A percentile compares a stretch with the other conserved stretches of the same genome.
These are phyloP conservation scores for Cardiosporidium cionae DNA, from an alignment of 169 alveolate species.

Conservation along the genomic window DNA sequence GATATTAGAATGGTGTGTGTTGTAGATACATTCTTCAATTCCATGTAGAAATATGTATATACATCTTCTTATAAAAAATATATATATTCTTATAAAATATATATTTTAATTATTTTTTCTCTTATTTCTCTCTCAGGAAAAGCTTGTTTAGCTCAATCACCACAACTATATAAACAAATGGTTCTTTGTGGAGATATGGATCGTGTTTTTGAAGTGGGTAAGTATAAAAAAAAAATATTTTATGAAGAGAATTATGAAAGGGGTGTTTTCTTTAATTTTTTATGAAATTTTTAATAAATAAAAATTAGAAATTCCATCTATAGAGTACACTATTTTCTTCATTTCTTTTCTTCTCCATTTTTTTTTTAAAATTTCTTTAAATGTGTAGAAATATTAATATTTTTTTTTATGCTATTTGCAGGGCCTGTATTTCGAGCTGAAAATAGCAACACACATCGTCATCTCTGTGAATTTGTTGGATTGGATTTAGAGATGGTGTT, in stretches of 20 bases:
- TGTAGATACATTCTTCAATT: too few species aligned
- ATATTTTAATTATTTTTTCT: neutral
- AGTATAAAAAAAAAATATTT: neutral
- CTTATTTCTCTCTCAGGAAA: conserved; percentile 14
- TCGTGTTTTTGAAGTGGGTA: conserved; percentile 95
- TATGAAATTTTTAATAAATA: too few species aligned
- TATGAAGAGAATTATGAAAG: too few species aligned
- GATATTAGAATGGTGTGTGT: too few species aligned
- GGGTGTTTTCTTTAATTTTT: too few species aligned
- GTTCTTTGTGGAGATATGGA: conserved; percentile 89
- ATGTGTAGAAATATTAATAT: neutral
- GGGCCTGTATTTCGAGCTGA: conserved; percentile 99
- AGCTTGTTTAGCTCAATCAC: conserved; percentile 95
- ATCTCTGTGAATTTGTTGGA: conserved; percentile 97
- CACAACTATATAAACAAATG: conserved; percentile 98
- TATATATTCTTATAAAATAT: neutral
- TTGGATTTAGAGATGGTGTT: conserved; percentile 90
- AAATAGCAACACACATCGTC: conserved; percentile 96
- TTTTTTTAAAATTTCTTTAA: neutral
- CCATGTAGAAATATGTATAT: neutral
- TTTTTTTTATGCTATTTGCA: neutral
- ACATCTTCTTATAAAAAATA: neutral
- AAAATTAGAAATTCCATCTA: too few species aligned
- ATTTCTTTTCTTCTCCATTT: neutral
- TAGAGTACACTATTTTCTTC: neutral